Evolutionary conservation across 768 basidiomycete genomes (phyloP).

Genomic region (Leucocoprinus birnbaumii): DNA sequence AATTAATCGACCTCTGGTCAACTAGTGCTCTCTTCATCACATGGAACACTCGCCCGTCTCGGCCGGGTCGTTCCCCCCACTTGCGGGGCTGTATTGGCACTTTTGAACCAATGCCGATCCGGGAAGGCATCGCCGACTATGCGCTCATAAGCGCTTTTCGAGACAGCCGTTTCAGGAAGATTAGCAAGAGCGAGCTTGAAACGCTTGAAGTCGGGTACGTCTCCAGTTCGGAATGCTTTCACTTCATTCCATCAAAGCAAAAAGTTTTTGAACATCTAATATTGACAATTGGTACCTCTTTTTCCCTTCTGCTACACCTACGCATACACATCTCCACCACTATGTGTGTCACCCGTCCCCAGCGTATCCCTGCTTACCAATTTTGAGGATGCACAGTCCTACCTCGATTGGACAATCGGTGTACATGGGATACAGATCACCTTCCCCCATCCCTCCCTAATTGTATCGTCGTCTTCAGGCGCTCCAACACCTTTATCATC

Average conservation of each 20-base stretch:
- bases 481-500: conserved; percentile 74
- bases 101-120: conserved; percentile 75
- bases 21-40: conserved; percentile 92
- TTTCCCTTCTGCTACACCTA: background rate
- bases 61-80: conserved; percentile 54
- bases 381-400: conserved; percentile 80
- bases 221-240: conserved; percentile 4
- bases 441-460: conserved; percentile 76
- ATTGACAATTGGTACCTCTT: conserved; percentile 14
- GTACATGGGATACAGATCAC: conserved; percentile 89
- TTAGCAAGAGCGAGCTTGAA: conserved; percentile 73
- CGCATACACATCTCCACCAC: background rate
- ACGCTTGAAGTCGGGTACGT: conserved; percentile 86
- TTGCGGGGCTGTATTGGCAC: conserved; percentile 95
- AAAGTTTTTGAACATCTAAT: conserved; percentile 6
- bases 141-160: conserved; percentile 89
- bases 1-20: background rate
- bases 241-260: background rate
- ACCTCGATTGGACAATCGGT: conserved; percentile 93
- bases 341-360: conserved; percentile 6
- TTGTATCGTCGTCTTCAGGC: conserved; percentile 53
- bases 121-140: conserved; percentile 81
- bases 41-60: conserved; percentile 78
- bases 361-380: conserved; percentile 93
- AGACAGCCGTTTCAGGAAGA: conserved; percentile 82